Conservation (phyloP, 345 rosid species). For the Sonneratia caseolaris region DNA sequence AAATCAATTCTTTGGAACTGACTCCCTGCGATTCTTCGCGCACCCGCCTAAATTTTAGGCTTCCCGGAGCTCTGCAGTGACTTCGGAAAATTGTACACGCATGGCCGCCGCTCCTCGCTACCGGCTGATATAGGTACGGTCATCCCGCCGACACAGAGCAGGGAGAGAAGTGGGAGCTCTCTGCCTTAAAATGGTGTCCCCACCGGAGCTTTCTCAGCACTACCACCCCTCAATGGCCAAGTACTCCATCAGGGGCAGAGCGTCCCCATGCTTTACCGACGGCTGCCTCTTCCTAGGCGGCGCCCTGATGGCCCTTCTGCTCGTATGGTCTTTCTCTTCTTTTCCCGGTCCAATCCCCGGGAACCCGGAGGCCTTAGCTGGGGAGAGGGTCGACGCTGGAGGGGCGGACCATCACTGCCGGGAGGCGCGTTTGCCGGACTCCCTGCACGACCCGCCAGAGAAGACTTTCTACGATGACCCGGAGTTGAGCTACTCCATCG, state of each 20-base stretch:
- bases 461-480: conserved; percentile 72
- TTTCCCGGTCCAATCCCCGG: conserved; percentile 13
- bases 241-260: conserved; percentile 23
- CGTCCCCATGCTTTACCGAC: conserved; percentile 29
- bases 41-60: background rate
- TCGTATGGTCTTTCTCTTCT: conserved; percentile 64
- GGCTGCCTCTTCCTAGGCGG: conserved; percentile 47
- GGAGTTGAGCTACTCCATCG: conserved; percentile 50
- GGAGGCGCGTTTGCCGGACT: conserved; percentile 7
- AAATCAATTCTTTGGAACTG: no score
- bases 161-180: background rate
- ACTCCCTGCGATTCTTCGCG: no score
- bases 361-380: background rate
- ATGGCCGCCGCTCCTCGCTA: conserved; percentile 4
- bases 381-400: background rate
- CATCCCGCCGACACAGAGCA: no score
- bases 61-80: no score
- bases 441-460: conserved; percentile 28
- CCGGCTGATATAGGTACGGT: conserved; percentile 1
- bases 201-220: conserved; percentile 14
- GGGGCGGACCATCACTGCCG: background rate
- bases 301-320: conserved; percentile 45
- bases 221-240: conserved; percentile 36
- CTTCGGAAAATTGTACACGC: no score
- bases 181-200: conserved; percentile 19